phyloP scores from a whole-genome alignment of 176 grass and related monocot genomes.

The Zea luxurians region DNA sequence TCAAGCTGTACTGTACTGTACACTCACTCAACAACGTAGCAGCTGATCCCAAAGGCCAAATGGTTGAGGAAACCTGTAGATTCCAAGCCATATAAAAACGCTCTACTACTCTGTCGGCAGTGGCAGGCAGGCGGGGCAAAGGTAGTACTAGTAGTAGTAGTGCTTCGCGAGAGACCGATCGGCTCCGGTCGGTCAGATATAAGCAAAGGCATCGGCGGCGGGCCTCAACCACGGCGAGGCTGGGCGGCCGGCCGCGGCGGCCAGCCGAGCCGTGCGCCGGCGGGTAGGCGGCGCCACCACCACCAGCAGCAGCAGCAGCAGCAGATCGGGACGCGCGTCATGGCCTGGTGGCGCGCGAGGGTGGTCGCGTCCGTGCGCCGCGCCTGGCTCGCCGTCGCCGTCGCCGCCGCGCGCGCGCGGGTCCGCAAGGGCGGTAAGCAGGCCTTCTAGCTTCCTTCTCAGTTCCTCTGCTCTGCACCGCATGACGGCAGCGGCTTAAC shows the following conservation, averaged over 20 bases:
- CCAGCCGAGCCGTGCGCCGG: constrained; percentile 24
- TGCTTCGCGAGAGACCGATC: neutral
- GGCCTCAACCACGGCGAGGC: constrained; percentile 45
- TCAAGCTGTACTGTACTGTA: neutral
- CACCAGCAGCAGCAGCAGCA: neutral
- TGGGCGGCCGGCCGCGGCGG: constrained; percentile 34
- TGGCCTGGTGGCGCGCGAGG: constrained; percentile 86
- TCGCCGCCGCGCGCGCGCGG: constrained; percentile 65
- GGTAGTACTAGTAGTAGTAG: neutral
- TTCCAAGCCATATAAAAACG: constrained; percentile 13
- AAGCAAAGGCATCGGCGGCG: neutral
- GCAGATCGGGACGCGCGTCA: constrained; percentile 56
- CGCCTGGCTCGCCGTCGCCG: constrained; percentile 80
- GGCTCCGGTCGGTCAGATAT: neutral
- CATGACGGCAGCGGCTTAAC: neutral
- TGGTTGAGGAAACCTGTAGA: neutral
- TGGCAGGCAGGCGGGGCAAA: neutral
- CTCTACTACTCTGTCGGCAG: neutral
- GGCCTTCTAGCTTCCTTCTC: neutral
- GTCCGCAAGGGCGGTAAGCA: constrained; percentile 61
- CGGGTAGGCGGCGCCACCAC: neutral
- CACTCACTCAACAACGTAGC: constrained; percentile 6
- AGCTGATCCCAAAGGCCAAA: neutral
- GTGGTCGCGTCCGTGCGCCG: constrained; percentile 73
- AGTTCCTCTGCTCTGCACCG: no score